phyloP scores from a whole-genome alignment of 805 yeast species.

The Yarrowia sp. region DNA sequence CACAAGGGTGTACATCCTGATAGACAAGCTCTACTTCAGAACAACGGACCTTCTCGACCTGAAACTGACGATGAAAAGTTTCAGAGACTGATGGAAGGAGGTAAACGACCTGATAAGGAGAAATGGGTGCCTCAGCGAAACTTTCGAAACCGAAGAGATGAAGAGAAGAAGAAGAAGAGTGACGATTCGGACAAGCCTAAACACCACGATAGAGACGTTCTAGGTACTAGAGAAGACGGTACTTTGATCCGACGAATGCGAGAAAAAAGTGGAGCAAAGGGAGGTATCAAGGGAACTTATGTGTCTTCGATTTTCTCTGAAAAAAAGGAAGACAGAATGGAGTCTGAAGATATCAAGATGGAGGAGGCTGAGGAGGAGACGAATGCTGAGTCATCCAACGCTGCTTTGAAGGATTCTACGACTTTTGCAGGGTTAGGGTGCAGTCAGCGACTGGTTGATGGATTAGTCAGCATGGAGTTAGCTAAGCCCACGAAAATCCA shows the following conservation, averaged over 20 bases:
- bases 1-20: background rate
- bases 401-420: conserved; percentile 70
- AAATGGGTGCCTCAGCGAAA: conserved; percentile 14
- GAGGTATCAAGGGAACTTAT: conserved; percentile 29
- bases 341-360: conserved; percentile 45
- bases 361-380: conserved; percentile 36
- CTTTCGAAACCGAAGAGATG: background rate
- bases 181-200: background rate
- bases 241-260: background rate
- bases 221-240: conserved; percentile 7
- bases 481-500: conserved; percentile 80
- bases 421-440: conserved; percentile 73
- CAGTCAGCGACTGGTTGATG: conserved; percentile 50
- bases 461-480: conserved; percentile 54
- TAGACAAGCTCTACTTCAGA: too few species aligned
- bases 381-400: conserved; percentile 62
- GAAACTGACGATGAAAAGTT: conserved; percentile 6
- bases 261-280: conserved; percentile 28
- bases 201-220: conserved; percentile 4
- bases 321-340: conserved; percentile 50
- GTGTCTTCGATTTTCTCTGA: conserved; percentile 53
- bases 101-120: background rate
- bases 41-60: too few species aligned
- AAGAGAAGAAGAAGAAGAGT: background rate
- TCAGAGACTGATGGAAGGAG: background rate